Percentiles rank a stretch among this genome's conserved stretches.
Evolutionary conservation across 306 rosid genomes (phyloP).

Genomic region (Dryas alaskensis): DNA sequence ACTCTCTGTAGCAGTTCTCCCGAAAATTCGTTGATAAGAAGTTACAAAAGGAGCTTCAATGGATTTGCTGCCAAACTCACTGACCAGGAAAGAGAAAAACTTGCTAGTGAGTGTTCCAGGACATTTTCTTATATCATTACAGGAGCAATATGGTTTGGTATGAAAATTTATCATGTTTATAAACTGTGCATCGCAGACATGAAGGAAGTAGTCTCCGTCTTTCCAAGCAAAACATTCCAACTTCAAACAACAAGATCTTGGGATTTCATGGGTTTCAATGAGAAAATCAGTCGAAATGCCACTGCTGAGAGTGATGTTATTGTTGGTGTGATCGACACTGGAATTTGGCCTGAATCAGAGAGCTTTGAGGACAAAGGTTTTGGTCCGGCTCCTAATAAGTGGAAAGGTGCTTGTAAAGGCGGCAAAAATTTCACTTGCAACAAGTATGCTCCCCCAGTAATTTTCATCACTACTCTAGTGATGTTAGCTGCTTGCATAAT

Average conservation of each 20-base stretch:
- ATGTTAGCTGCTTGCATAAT: too few species aligned
- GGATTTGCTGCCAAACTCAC: slow-evolving; percentile 16
- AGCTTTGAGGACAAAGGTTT: slow-evolving; percentile 27
- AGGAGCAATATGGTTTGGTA: not conserved
- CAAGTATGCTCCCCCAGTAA: slow-evolving; percentile 12
- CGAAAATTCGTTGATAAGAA: not conserved
- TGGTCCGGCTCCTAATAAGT: slow-evolving; percentile 26
- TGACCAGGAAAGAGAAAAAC: not conserved
- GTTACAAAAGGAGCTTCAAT: slow-evolving; percentile 19
- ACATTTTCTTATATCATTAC: not conserved
- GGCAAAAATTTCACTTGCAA: slow-evolving; percentile 34
- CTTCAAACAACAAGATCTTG: slow-evolving; percentile 25
- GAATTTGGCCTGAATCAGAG: slow-evolving; percentile 30
- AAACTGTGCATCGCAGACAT: not conserved
- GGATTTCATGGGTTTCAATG: slow-evolving; percentile 32
- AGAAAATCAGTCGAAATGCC: not conserved
- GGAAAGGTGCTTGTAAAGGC: slow-evolving; percentile 26
- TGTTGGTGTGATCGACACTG: slow-evolving; percentile 25
- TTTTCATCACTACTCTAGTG: not conserved
- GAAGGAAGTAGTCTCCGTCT: slow-evolving; percentile 14
- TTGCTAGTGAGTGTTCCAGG: not conserved
- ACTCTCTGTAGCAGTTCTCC: not conserved
- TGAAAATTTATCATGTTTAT: not conserved
- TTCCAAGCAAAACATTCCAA: not conserved
- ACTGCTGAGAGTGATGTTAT: slow-evolving; percentile 19